Percentiles rank a stretch among this genome's conserved stretches.
Evolutionary conservation across 2,329 filamentous ascomycete genomes (phyloP).

Genomic region (Neonectria neomacrospora): DNA sequence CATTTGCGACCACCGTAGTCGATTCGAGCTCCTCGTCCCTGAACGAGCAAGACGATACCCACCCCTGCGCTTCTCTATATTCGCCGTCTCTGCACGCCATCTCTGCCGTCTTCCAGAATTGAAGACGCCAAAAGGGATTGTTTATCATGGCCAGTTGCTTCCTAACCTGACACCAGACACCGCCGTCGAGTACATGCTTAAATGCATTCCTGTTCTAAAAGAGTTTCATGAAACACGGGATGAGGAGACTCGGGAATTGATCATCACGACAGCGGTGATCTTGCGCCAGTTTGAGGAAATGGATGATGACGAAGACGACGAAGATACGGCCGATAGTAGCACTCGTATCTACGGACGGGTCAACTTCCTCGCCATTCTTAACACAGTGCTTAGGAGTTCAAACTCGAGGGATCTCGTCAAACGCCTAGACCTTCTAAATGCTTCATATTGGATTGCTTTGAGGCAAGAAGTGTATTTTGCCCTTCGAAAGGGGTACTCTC

Average conservation of each 20-base stretch:
- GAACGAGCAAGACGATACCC: constrained; percentile 33
- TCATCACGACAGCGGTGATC: constrained; percentile 31
- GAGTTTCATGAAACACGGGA: constrained; percentile 34
- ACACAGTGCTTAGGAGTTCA: constrained; percentile 33
- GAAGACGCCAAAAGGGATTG: constrained; percentile 12
- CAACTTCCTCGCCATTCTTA: constrained; percentile 33
- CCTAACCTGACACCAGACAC: constrained; percentile 18
- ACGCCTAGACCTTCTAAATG: constrained; percentile 21
- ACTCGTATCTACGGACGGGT: constrained; percentile 13
- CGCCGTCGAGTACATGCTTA: constrained; percentile 39
- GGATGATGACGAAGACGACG: constrained; percentile 34
- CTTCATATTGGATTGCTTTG: constrained; percentile 38
- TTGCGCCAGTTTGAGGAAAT: constrained; percentile 37
- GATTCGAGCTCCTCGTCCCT: constrained; percentile 29
- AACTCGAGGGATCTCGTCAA: constrained; percentile 30
- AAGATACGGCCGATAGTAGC: not conserved
- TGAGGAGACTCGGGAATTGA: constrained; percentile 33
- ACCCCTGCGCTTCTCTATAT: constrained; percentile 30
- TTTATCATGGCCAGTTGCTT: constrained; percentile 30
- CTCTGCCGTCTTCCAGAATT: constrained; percentile 27
- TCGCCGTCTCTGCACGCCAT: constrained; percentile 31
- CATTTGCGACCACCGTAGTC: constrained; percentile 26
- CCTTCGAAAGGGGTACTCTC: constrained; percentile 23
- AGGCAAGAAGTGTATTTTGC: constrained; percentile 39
- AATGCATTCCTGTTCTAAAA: constrained; percentile 32